Evolutionary conservation across 306 rosid species (phyloP).

Genomic region (Heteromeles arbutifolia): DNA sequence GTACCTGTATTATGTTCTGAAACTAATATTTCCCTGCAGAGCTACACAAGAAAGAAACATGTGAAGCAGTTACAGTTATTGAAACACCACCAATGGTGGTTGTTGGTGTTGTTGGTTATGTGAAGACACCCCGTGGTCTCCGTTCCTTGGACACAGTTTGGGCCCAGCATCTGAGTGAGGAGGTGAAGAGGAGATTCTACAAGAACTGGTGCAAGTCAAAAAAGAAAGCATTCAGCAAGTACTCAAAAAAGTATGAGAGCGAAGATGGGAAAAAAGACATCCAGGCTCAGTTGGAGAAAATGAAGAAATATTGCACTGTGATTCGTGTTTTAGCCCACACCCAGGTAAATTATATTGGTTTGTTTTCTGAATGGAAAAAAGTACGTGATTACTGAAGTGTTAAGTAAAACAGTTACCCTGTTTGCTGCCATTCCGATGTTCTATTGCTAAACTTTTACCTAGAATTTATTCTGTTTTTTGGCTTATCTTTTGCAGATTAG

Average conservation of each 20-base stretch:
- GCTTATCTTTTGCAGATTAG: conserved; percentile 22
- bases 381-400: neutral
- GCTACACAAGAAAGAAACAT: conserved; percentile 78
- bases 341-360: conserved; percentile 37
- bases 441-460: neutral
- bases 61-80: conserved; percentile 75
- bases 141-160: conserved; percentile 59
- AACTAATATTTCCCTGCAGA: conserved; percentile 18
- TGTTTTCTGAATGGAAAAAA: neutral
- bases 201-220: conserved; percentile 82
- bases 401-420: neutral
- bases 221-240: conserved; percentile 70
- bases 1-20: neutral
- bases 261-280: conserved; percentile 62
- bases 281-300: conserved; percentile 47
- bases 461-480: neutral
- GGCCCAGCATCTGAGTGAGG: conserved; percentile 86
- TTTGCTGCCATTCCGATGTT: too few species aligned
- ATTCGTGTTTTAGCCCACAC: conserved; percentile 78
- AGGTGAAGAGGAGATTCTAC: conserved; percentile 60
- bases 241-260: conserved; percentile 46
- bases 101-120: conserved; percentile 73
- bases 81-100: conserved; percentile 74
- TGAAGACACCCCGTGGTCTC: conserved; percentile 61
- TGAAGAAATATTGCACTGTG: conserved; percentile 54